Conservation (phyloP, 208 protist species). For the Zelonia costaricensis region DNA sequence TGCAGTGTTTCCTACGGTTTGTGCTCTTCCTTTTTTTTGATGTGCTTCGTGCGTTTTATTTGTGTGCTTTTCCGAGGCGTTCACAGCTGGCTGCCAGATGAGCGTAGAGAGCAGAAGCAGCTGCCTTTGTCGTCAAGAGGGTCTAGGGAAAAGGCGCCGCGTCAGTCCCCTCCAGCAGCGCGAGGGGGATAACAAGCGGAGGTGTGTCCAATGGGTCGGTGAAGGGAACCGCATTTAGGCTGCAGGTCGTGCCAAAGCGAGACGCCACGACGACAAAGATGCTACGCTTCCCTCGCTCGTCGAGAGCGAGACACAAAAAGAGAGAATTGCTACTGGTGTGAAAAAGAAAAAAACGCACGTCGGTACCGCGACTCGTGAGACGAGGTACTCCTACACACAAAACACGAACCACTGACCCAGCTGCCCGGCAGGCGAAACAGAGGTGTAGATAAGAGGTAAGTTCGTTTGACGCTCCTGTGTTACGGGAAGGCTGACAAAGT, state of each 20-base stretch:
- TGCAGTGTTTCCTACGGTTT: not conserved
- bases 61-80: slow-evolving; percentile 13
- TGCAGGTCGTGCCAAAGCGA: not conserved
- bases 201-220: too few species aligned
- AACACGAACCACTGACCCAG: slow-evolving; percentile 4
- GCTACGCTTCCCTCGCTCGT: not conserved
- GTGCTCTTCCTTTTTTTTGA: not conserved
- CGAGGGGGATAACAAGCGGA: too few species aligned
- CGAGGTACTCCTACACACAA: slow-evolving; percentile 14
- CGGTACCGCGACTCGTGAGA: not conserved
- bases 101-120: slow-evolving; percentile 1
- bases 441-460: slow-evolving; percentile 16
- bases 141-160: not conserved
- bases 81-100: slow-evolving; percentile 21
- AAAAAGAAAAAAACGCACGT: slow-evolving; percentile 10
- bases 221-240: not conserved
- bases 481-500: slow-evolving; percentile 7
- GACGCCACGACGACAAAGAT: not conserved
- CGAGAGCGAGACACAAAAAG: slow-evolving; percentile 5
- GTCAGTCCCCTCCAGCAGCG: too few species aligned
- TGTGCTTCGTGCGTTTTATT: not conserved
- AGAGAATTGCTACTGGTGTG: slow-evolving; percentile 25
- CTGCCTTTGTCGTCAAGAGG: not conserved
- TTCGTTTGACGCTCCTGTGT: slow-evolving; percentile 4
- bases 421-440: too few species aligned